These are phyloP conservation scores for Trichoderma aggressivum DNA, from an alignment of 2,329 filamentous ascomycete species.

Conservation along the genomic window DNA sequence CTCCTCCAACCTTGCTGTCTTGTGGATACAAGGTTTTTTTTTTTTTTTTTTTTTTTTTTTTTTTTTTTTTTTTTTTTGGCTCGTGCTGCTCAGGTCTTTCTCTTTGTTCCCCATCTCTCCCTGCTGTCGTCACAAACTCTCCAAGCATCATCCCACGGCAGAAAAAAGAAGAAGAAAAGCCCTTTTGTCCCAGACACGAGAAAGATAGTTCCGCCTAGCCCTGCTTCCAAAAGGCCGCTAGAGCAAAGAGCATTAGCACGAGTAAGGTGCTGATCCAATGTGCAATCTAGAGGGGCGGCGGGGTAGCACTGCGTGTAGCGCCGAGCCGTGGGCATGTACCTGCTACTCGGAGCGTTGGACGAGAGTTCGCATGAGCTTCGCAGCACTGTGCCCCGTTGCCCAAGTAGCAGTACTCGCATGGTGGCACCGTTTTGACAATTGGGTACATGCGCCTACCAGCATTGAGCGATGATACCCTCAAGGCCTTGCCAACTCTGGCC, in stretches of 20 bases:
- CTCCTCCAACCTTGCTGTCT: neutral
- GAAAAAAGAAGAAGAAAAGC: neutral
- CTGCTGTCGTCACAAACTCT: neutral
- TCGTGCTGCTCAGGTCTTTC: neutral
- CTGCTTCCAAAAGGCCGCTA: conserved; percentile 4
- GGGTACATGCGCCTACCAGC: neutral
- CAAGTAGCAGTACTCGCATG: neutral
- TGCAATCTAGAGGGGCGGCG: conserved; percentile 18
- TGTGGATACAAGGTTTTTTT: neutral
- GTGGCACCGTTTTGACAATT: neutral
- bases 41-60: neutral
- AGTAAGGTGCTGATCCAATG: conserved; percentile 17
- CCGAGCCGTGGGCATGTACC: conserved; percentile 5
- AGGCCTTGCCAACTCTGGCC: neutral
- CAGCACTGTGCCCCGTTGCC: neutral
- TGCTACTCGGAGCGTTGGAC: conserved; percentile 3
- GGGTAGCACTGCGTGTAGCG: conserved; percentile 14
- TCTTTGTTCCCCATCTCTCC: neutral
- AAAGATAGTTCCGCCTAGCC: conserved; percentile 13
- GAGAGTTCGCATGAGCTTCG: neutral
- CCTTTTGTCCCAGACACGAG: conserved; percentile 8
- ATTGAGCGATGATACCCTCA: conserved; percentile 12
- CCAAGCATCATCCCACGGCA: neutral
- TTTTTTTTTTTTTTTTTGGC: neutral
- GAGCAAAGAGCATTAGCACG: conserved; percentile 5